These are phyloP conservation scores for Claviceps purpurea DNA, from an alignment of 2,329 filamentous ascomycete species.

Conservation along the genomic window DNA sequence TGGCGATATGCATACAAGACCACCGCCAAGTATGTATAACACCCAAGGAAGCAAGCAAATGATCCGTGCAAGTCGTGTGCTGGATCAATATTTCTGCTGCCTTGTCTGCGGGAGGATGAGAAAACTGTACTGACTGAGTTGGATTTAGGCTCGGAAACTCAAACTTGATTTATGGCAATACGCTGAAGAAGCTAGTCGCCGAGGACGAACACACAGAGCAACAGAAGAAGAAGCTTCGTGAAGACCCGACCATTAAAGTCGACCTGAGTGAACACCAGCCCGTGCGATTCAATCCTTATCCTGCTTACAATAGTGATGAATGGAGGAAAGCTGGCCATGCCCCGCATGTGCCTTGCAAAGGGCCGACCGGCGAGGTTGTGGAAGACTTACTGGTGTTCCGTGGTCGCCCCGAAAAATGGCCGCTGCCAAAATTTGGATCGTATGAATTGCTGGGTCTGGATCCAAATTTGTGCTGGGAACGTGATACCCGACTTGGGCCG, in stretches of 20 bases:
- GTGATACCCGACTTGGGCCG: slow-evolving; percentile 54
- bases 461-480: slow-evolving; percentile 51
- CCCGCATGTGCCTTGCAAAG: slow-evolving; percentile 49
- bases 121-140: background rate
- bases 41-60: too few relatives aligned
- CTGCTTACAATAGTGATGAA: slow-evolving; percentile 48
- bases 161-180: slow-evolving; percentile 44
- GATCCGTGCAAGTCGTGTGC: too few relatives aligned
- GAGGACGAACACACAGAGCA: slow-evolving; percentile 24
- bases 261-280: slow-evolving; percentile 34
- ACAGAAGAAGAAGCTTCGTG: slow-evolving; percentile 17
- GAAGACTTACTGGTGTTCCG: slow-evolving; percentile 54
- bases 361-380: slow-evolving; percentile 44
- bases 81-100: background rate
- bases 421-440: slow-evolving; percentile 48
- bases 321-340: slow-evolving; percentile 47
- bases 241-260: slow-evolving; percentile 20
- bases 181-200: slow-evolving; percentile 31
- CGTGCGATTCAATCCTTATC: slow-evolving; percentile 56
- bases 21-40: slow-evolving; percentile 24
- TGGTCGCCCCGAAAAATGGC: slow-evolving; percentile 44
- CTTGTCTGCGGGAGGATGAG: background rate
- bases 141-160: slow-evolving; percentile 26
- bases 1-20: slow-evolving; percentile 28
- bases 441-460: slow-evolving; percentile 48